Evolutionary conservation across 208 protist genomes (phyloP).

Genomic region (Crithidia bombi): DNA sequence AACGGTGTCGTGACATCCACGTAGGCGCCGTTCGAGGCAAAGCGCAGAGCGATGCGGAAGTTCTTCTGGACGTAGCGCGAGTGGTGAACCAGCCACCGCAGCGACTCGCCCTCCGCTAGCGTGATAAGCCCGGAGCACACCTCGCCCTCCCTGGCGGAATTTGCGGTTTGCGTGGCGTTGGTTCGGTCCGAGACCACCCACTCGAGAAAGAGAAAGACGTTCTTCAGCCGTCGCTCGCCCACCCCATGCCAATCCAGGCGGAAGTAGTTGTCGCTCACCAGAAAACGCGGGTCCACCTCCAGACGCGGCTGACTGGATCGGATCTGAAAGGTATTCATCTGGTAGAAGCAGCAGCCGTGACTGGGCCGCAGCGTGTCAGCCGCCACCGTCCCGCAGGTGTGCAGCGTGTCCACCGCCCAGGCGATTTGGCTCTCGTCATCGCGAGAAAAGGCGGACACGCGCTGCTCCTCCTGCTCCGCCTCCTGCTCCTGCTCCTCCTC

Average conservation of each 20-base stretch:
- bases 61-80: slow-evolving; percentile 27
- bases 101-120: slow-evolving; percentile 89
- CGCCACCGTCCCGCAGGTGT: slow-evolving; percentile 27
- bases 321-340: slow-evolving; percentile 69
- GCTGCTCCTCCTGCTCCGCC: slow-evolving; percentile 82
- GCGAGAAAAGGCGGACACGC: slow-evolving; percentile 72
- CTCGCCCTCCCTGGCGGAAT: slow-evolving; percentile 5
- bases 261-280: slow-evolving; percentile 94
- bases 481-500: slow-evolving; percentile 90
- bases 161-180: not conserved
- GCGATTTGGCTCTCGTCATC: slow-evolving; percentile 89
- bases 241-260: slow-evolving; percentile 81
- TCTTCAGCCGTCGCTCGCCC: slow-evolving; percentile 92
- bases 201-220: slow-evolving; percentile 87
- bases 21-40: slow-evolving; percentile 54
- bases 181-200: slow-evolving; percentile 50
- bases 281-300: slow-evolving; percentile 57
- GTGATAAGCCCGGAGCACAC: slow-evolving; percentile 68
- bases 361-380: slow-evolving; percentile 33
- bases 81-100: slow-evolving; percentile 89
- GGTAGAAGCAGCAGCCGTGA: slow-evolving; percentile 60
- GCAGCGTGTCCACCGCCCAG: slow-evolving; percentile 70
- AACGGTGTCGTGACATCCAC: slow-evolving; percentile 59
- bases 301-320: slow-evolving; percentile 49
- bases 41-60: slow-evolving; percentile 48